These are phyloP conservation scores for Teratosphaeria epicoccoides DNA, from an alignment of 2,329 filamentous ascomycete genomes.

Conservation along the genomic window DNA sequence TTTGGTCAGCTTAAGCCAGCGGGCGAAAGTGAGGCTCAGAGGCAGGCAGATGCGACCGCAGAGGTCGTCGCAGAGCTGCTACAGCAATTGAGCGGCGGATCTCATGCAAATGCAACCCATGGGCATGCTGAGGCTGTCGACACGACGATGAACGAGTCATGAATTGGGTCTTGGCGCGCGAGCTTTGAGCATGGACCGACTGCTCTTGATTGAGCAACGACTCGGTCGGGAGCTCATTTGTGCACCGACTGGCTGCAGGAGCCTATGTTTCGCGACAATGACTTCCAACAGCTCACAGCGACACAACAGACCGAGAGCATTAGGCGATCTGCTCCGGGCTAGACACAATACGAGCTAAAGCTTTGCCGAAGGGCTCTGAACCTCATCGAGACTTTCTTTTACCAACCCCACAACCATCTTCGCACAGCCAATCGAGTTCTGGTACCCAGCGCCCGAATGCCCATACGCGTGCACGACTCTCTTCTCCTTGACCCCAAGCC, in stretches of 20 bases:
- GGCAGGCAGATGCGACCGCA: slow-evolving; percentile 37
- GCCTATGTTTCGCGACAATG: too few species aligned
- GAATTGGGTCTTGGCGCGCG: background rate
- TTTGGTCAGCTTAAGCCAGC: slow-evolving; percentile 54
- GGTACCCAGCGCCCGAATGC: slow-evolving; percentile 36
- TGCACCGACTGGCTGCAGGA: too few species aligned
- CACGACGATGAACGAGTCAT: background rate
- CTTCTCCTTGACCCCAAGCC: slow-evolving; percentile 11
- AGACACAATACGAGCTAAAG: background rate
- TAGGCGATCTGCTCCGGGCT: background rate
- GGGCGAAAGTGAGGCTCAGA: slow-evolving; percentile 31
- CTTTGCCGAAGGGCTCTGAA: background rate
- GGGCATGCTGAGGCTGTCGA: background rate
- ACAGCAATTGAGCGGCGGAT: slow-evolving; percentile 14
- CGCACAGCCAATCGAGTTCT: slow-evolving; percentile 23
- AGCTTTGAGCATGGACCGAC: background rate
- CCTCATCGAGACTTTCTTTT: slow-evolving; percentile 12
- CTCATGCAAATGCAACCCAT: background rate
- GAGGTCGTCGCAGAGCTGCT: slow-evolving; percentile 37
- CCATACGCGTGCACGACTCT: slow-evolving; percentile 39
- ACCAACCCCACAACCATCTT: slow-evolving; percentile 20
- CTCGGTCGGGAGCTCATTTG: too few species aligned
- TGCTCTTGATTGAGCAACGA: background rate
- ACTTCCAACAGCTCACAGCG: too few species aligned
- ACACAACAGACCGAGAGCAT: too few species aligned